Evolutionary conservation across 2,329 filamentous ascomycete genomes (phyloP), one percentile per base, ranked within the genome.

Genomic region (Mycosphaerella arachidis): DNA sequence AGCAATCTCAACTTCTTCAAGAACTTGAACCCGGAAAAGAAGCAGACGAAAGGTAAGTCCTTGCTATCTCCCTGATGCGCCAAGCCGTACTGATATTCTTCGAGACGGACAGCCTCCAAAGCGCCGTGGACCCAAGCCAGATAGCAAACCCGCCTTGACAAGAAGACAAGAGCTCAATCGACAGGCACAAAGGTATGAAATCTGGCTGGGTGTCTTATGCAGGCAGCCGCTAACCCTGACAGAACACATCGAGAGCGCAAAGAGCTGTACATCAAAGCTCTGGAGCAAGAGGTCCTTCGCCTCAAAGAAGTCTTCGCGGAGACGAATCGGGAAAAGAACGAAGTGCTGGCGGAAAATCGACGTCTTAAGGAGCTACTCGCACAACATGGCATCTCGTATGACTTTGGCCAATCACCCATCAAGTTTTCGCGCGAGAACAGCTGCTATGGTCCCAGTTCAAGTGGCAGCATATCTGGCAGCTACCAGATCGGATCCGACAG

Each of bases 161-260:
- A 84, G 93, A 63, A 86, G 93, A 65, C 94, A 97, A 73, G 93
- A 97, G 75, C 79, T 97, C 62, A 97, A 97, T 73, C 86, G 94
- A 64, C 93, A 97, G 78, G 94, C 94, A 31, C 94, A 97, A 76
- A 88, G 92, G 92, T 95, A 84, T 68, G 76, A 57, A 16, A 8
- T 27, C 10, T 20, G 31, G 24, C 1, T 20, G 10, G 16, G 9
- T 35, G 12, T 54, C 37, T 46, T 24, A 18, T 20, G 46, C 45
- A 20, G 37, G 24, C 48, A 35, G 46, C 48, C 53, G 52, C 54
- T 59, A 57, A 64, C 52, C 1, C 20, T 3, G 7, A 0, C 72
- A 96, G 94, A 72, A 97, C 94, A 18, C 94, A 99, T 76, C 91
- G 94, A 58, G 94, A 97, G 77, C 86, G 94, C 67, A 97, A 97